Evolutionary conservation across 345 rosid genomes (phyloP), one percentile per base, ranked within the genome.

Genomic region (Geranium brycei): DNA sequence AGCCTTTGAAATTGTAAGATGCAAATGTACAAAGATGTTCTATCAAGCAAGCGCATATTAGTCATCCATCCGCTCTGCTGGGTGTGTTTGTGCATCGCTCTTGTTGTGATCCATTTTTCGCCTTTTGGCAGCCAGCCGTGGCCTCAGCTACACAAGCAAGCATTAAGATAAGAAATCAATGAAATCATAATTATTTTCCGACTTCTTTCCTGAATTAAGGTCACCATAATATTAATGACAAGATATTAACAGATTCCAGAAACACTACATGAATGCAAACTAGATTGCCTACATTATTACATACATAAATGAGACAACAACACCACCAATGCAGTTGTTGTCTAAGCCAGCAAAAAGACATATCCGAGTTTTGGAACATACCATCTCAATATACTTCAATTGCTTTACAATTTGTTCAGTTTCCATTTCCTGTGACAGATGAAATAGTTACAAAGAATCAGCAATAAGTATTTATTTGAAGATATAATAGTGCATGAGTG

Each of bases 381-480:
- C 97, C 95, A 66, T 77, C 73, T 82, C 80, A 57, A 85, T 69
- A 71, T 81, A 84, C 81, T 91, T 87, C 55, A 88, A 79, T 61
- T 91, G 99, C 86, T 79, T 83, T 58, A 87, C 64, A 69, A 88
- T 75, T 76, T 85, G 78, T 67, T 81, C 85, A 28, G 97, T 91
- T 66, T 83, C 95, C 83, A 88, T 76, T 82, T 88, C 99, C 99
- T 95, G 76, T 30, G 53, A 55, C 7, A 23, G 28, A 23, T 23
- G 28, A 72, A 56, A 75, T 35, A 35, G 41, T 57, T 65, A 71
- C 62, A 41, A 17, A 72, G 53, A 51, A 56, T 66, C 23, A 16
- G n/a, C 28, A 61, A 69, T 19, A 10, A 51, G 8, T 55, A 30
- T 63, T 57, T 1, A 8, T 47, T 47, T 47, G 14, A 6, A 13